phyloP scores from a whole-genome alignment of 352 stramenopile species.

The Phytophthora sp. region DNA sequence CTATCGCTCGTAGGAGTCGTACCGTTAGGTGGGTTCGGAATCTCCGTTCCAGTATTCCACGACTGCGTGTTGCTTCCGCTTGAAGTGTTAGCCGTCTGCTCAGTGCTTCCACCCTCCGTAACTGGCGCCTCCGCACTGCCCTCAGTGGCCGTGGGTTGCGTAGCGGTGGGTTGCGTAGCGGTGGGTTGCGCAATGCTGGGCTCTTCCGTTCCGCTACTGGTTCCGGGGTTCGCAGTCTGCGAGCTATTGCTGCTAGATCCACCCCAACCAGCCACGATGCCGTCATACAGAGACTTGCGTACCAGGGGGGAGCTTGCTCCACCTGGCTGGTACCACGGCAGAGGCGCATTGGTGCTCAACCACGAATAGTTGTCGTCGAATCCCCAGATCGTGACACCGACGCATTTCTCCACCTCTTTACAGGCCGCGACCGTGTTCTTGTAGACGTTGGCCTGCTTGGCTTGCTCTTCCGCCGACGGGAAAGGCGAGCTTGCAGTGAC shows the following conservation, averaged over 20 bases:
- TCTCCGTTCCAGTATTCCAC: too few relatives aligned
- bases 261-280: conserved; percentile 33
- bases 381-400: conserved; percentile 38
- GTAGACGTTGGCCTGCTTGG: conserved; percentile 25
- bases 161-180: too few relatives aligned
- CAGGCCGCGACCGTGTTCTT: conserved; percentile 32
- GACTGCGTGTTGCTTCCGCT: too few relatives aligned
- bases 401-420: conserved; percentile 31
- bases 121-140: too few relatives aligned
- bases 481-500: conserved; percentile 25
- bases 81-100: too few relatives aligned
- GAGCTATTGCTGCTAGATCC: background rate
- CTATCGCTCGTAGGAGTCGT: too few relatives aligned
- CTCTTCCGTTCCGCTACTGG: too few relatives aligned
- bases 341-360: conserved; percentile 26
- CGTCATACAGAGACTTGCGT: conserved; percentile 35
- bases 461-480: conserved; percentile 15
- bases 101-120: too few relatives aligned
- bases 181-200: too few relatives aligned
- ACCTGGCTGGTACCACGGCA: conserved; percentile 34
- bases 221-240: too few relatives aligned
- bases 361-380: conserved; percentile 39
- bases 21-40: too few relatives aligned
- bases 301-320: conserved; percentile 22
- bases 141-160: too few relatives aligned